A percentile compares a stretch with the other conserved stretches of the same genome.
Evolutionary conservation across 495 filamentous ascomycete genomes (phyloP).

Genomic region (Aspergillus sparsus): DNA sequence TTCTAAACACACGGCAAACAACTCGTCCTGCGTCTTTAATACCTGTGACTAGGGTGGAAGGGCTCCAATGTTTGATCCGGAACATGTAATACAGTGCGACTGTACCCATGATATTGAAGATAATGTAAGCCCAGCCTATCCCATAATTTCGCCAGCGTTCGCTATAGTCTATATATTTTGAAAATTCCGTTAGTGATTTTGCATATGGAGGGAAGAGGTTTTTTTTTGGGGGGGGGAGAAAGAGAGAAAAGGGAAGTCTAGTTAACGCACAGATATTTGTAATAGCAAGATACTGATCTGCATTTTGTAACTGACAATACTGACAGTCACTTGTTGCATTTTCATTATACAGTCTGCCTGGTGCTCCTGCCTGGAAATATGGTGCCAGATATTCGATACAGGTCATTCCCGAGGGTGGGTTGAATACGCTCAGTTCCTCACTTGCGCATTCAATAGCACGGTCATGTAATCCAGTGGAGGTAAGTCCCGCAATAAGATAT

Average conservation of each 20-base stretch:
- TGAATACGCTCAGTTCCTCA: constrained; percentile 53
- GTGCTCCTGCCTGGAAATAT: constrained; percentile 31
- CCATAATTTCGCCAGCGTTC: constrained; percentile 58
- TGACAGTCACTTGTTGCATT: constrained; percentile 41
- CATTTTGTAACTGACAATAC: constrained; percentile 48
- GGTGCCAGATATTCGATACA: constrained; percentile 51
- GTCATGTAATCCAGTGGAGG: constrained; percentile 48
- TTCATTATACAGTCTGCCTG: constrained; percentile 49
- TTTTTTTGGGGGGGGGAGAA: neutral
- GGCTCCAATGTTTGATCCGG: constrained; percentile 51
- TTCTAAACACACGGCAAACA: constrained; percentile 43
- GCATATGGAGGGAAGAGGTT: neutral
- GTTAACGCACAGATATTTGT: constrained; percentile 47
- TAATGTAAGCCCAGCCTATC: constrained; percentile 55
- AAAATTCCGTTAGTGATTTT: constrained; percentile 1
- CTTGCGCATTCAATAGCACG: constrained; percentile 44
- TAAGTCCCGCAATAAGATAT: constrained; percentile 58
- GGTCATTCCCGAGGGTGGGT: constrained; percentile 49
- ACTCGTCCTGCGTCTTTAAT: constrained; percentile 31
- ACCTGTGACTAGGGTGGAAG: constrained; percentile 38
- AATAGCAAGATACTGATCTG: constrained; percentile 48
- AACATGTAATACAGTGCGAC: constrained; percentile 56
- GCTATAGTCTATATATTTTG: constrained; percentile 31
- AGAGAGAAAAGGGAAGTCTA: neutral
- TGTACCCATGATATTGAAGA: constrained; percentile 52